Evolutionary conservation across 805 yeast genomes (phyloP).

Genomic region (Candida manassasensis): DNA sequence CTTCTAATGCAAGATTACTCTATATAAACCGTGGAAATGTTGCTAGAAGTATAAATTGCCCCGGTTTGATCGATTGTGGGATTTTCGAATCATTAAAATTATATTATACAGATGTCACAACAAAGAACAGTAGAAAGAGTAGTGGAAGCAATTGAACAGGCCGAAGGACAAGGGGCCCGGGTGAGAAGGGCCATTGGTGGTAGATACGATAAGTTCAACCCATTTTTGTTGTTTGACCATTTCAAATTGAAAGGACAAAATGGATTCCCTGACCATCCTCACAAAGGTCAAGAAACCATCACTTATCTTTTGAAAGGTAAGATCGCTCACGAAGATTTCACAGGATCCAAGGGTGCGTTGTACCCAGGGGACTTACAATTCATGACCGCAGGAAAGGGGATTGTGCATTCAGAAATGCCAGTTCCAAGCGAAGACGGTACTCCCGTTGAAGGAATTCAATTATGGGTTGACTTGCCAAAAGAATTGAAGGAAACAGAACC

Average conservation of each 20-base stretch:
- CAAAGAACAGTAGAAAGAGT: conserved; percentile 26
- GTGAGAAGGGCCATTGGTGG: conserved; percentile 79
- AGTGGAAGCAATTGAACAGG: conserved; percentile 54
- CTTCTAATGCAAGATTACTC: too few species aligned
- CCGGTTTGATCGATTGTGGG: too few species aligned
- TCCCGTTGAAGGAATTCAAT: conserved; percentile 60
- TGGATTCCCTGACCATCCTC: conserved; percentile 46
- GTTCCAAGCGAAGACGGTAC: conserved; percentile 48
- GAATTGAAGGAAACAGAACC: conserved; percentile 42
- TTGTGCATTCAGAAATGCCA: conserved; percentile 84
- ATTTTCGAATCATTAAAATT: too few species aligned
- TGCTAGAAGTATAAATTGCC: too few species aligned
- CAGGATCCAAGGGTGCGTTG: conserved; percentile 70
- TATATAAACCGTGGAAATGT: too few species aligned
- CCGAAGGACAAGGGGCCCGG: conserved; percentile 80
- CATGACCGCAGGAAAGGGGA: conserved; percentile 88
- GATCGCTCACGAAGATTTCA: conserved; percentile 55
- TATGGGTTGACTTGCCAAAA: conserved; percentile 81
- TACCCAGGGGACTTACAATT: conserved; percentile 81
- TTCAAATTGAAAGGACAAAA: conserved; percentile 48
- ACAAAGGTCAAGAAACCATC: conserved; percentile 32
- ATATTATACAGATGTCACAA: conserved; percentile 10
- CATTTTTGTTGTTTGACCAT: conserved; percentile 77
- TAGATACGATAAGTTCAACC: conserved; percentile 66
- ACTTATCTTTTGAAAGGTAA: conserved; percentile 28